These are phyloP conservation scores for Breynia disticha DNA, from an alignment of 441 rosid genomes.

Conservation along the genomic window DNA sequence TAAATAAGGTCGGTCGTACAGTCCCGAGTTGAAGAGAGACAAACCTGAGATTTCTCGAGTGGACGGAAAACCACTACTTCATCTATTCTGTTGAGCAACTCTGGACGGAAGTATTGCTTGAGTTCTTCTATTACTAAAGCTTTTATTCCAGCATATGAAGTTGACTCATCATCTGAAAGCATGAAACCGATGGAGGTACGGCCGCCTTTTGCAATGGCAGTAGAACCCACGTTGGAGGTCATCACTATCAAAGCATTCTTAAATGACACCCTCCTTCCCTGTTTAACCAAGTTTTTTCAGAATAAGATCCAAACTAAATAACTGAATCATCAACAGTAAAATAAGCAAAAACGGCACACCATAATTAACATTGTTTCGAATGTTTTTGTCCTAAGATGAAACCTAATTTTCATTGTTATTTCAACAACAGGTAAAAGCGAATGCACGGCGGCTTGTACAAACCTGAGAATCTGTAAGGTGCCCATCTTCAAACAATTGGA, in stretches of 20 bases:
- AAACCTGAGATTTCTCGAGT: constrained; percentile 72
- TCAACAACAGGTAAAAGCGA: not conserved
- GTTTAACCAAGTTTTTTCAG: constrained; percentile 13
- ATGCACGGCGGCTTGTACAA: constrained; percentile 5
- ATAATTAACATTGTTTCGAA: not conserved
- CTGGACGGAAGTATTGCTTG: constrained; percentile 25
- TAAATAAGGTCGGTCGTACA: too few relatives aligned
- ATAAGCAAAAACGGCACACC: not conserved
- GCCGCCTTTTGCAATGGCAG: constrained; percentile 26
- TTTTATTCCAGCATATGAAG: constrained; percentile 24
- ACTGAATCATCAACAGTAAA: too few relatives aligned
- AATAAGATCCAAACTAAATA: constrained; percentile 8
- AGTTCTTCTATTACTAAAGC: constrained; percentile 24
- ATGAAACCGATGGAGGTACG: constrained; percentile 48
- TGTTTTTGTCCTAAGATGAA: not conserved
- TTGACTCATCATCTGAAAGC: constrained; percentile 17
- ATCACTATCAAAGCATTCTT: constrained; percentile 43
- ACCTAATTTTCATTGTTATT: not conserved
- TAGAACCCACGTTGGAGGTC: constrained; percentile 45
- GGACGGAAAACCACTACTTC: constrained; percentile 26
- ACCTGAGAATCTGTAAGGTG: constrained; percentile 60
- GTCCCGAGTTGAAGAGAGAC: constrained; percentile 9
- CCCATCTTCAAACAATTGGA: constrained; percentile 50
- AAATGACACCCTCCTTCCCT: constrained; percentile 43
- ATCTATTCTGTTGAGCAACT: constrained; percentile 28